A percentile compares a stretch with the other conserved stretches of the same genome.
These are phyloP conservation scores for Fusarium liriodendri DNA, from an alignment of 2,329 filamentous ascomycete species.

Conservation along the genomic window DNA sequence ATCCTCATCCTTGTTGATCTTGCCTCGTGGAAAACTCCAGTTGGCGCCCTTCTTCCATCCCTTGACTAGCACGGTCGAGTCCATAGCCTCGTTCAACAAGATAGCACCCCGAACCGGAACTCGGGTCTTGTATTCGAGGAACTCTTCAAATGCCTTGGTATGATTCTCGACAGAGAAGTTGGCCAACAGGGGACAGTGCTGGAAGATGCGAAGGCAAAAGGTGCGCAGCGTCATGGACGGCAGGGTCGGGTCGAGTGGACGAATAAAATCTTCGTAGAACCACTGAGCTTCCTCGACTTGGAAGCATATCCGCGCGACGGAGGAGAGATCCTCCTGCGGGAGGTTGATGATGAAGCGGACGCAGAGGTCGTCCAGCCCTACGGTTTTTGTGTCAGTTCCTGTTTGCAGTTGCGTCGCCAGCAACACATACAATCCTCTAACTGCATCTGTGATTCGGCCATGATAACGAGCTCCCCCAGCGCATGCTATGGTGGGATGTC, in stretches of 20 bases:
- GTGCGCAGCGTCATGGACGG: conserved; percentile 86
- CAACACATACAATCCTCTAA: conserved; percentile 83
- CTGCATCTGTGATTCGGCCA: conserved; percentile 83
- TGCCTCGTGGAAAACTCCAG: conserved; percentile 97
- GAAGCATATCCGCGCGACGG: conserved; percentile 95
- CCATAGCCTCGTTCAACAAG: conserved; percentile 93
- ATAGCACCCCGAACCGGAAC: conserved; percentile 96
- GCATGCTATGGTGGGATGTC: conserved; percentile 43
- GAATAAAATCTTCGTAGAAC: conserved; percentile 99
- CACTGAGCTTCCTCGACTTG: conserved; percentile 99
- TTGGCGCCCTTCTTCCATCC: conserved; percentile 97
- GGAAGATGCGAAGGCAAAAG: conserved; percentile 92
- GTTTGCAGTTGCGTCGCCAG: conserved; percentile 16
- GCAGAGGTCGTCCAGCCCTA: conserved; percentile 96
- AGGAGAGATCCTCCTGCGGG: conserved; percentile 88
- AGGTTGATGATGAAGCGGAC: conserved; percentile 99
- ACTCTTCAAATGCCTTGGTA: conserved; percentile 87
- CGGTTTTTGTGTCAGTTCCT: conserved; percentile 37
- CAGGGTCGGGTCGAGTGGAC: conserved; percentile 84
- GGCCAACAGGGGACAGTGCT: conserved; percentile 90
- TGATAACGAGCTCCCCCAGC: conserved; percentile 60
- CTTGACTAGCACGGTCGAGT: conserved; percentile 91
- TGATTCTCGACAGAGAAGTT: conserved; percentile 83
- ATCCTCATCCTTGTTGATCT: conserved; percentile 97
- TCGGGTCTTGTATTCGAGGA: conserved; percentile 92